These are phyloP conservation scores for Phragmites australis DNA, from an alignment of 176 grass and related monocot species.

Conservation along the genomic window DNA sequence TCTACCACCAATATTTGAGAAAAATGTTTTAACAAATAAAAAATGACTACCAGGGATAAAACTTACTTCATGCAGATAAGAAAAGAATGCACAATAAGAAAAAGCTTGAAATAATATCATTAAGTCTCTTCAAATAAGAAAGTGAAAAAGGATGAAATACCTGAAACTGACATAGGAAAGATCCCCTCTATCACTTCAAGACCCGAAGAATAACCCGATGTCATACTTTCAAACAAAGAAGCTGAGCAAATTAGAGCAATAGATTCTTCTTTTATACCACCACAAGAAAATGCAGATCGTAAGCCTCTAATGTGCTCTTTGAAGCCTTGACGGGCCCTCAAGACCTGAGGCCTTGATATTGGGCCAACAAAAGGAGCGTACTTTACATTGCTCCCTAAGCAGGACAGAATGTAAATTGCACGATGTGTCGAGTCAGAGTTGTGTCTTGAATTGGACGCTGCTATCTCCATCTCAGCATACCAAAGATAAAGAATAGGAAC, in stretches of 20 bases:
- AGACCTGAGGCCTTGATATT: slow-evolving; percentile 66
- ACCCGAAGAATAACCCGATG: slow-evolving; percentile 67
- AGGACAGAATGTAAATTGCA: slow-evolving; percentile 79
- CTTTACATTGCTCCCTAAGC: slow-evolving; percentile 71
- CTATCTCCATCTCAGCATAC: slow-evolving; percentile 86
- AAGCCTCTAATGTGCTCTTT: slow-evolving; percentile 87
- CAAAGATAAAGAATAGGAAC: slow-evolving; percentile 76
- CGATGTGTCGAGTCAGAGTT: slow-evolving; percentile 58
- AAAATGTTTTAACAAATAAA: background rate
- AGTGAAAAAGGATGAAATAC: slow-evolving; percentile 40
- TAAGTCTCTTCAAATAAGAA: slow-evolving; percentile 23
- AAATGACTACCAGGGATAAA: background rate
- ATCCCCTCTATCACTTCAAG: slow-evolving; percentile 84
- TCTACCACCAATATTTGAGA: slow-evolving; percentile 3
- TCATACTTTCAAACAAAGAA: slow-evolving; percentile 87
- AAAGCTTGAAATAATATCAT: slow-evolving; percentile 13
- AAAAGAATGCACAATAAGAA: background rate
- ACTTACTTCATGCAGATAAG: background rate
- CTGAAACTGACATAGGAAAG: slow-evolving; percentile 66
- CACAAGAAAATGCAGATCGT: slow-evolving; percentile 39
- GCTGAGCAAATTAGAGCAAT: slow-evolving; percentile 80
- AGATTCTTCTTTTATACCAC: slow-evolving; percentile 64
- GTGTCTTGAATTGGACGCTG: slow-evolving; percentile 44
- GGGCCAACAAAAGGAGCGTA: slow-evolving; percentile 63
- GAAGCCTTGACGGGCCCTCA: slow-evolving; percentile 89